These are phyloP conservation scores for Penicillium corylophilum DNA, from an alignment of 2,329 filamentous ascomycete genomes.

Conservation along the genomic window DNA sequence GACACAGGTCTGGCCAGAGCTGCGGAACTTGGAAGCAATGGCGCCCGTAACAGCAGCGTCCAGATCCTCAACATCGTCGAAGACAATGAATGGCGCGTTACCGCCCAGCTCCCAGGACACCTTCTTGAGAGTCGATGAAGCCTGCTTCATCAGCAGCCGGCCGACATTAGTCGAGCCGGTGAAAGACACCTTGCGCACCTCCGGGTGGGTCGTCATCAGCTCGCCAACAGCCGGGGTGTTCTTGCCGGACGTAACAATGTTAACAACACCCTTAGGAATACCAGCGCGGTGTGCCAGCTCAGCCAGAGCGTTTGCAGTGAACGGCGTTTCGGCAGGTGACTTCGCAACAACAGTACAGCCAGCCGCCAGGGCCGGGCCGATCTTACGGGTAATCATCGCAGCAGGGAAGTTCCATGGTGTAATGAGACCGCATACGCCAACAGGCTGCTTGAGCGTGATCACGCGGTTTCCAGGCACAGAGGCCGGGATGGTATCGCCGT, in stretches of 20 bases:
- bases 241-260: constrained; percentile 75
- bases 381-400: constrained; percentile 54
- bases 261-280: constrained; percentile 86
- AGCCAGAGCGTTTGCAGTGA: constrained; percentile 81
- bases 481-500: constrained; percentile 63
- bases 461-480: constrained; percentile 60
- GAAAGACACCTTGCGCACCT: constrained; percentile 87
- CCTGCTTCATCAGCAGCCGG: constrained; percentile 85
- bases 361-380: constrained; percentile 69
- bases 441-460: constrained; percentile 64
- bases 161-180: constrained; percentile 71
- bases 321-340: constrained; percentile 87
- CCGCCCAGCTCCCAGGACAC: constrained; percentile 89
- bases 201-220: constrained; percentile 71
- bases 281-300: constrained; percentile 85
- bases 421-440: constrained; percentile 67
- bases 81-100: constrained; percentile 95
- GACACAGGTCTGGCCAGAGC: constrained; percentile 93
- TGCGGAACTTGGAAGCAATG: constrained; percentile 86
- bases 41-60: constrained; percentile 81
- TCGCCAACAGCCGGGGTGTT: constrained; percentile 80
- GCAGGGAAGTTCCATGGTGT: constrained; percentile 67
- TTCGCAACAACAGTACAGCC: constrained; percentile 94
- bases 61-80: constrained; percentile 83
- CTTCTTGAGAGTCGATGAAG: constrained; percentile 78